Evolutionary conservation across 345 rosid species (phyloP).

Genomic region (Dipteronia sinensis): DNA sequence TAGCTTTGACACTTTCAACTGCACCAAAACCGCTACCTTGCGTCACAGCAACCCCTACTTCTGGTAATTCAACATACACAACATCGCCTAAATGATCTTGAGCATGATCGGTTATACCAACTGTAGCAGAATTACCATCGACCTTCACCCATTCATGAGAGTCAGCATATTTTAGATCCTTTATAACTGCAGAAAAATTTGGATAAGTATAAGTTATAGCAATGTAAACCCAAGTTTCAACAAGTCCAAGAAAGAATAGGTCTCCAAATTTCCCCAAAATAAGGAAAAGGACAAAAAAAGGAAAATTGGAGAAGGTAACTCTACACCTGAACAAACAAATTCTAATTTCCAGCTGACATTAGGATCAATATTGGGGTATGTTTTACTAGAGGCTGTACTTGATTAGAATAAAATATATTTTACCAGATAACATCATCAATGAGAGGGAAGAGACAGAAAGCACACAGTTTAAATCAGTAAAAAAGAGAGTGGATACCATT

Average conservation of each 20-base stretch:
- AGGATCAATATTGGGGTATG: too few relatives aligned
- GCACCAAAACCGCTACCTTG: conserved; percentile 91
- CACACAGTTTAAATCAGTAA: background rate
- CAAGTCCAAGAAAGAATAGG: background rate
- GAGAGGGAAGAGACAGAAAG: background rate
- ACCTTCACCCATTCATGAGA: conserved; percentile 95
- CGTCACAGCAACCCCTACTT: conserved; percentile 58
- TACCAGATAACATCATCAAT: background rate
- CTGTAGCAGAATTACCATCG: conserved; percentile 66
- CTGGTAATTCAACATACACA: conserved; percentile 90
- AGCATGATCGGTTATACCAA: conserved; percentile 97
- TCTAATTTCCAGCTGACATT: background rate
- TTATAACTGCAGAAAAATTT: conserved; percentile 50
- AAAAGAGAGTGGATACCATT: background rate
- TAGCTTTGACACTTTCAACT: conserved; percentile 98
- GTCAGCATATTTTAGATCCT: conserved; percentile 86
- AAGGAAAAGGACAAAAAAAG: too few relatives aligned
- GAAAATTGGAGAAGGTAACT: background rate
- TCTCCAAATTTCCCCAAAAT: background rate
- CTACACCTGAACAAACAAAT: background rate
- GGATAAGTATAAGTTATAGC: background rate
- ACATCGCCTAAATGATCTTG: conserved; percentile 98
- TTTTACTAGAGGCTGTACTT: background rate
- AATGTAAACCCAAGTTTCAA: conserved; percentile 4
- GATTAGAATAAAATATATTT: background rate